phyloP scores from a whole-genome alignment of 768 basidiomycete species.

The Phlegmacium glaucopus region DNA sequence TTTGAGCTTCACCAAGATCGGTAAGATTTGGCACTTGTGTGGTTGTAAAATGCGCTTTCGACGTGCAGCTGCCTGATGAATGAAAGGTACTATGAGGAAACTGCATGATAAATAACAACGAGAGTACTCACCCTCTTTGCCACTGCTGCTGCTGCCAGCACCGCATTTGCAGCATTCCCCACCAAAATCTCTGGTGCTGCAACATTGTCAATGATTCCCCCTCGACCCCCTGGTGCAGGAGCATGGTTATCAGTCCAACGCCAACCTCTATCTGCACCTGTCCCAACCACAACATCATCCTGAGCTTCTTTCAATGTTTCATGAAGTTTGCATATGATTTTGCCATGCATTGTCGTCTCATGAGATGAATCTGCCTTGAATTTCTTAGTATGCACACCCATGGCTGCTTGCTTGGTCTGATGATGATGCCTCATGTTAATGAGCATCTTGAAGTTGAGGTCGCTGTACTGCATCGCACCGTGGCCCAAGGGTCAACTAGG shows the following conservation, averaged over 20 bases:
- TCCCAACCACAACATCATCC: constrained; percentile 5
- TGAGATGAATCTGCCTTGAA: background rate
- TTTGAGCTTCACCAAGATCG: constrained; percentile 1
- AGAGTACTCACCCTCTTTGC: constrained; percentile 10
- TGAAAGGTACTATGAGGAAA: background rate
- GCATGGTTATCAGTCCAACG: constrained; percentile 6
- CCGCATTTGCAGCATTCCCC: constrained; percentile 17
- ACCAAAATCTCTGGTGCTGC: background rate
- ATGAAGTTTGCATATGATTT: constrained; percentile 8
- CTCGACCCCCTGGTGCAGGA: constrained; percentile 8
- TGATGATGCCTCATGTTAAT: constrained; percentile 8
- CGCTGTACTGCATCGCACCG: background rate
- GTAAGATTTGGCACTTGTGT: background rate
- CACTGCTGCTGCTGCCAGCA: background rate
- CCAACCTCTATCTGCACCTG: constrained; percentile 2
- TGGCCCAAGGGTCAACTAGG: background rate
- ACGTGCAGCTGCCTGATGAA: constrained; percentile 3
- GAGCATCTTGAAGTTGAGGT: constrained; percentile 5
- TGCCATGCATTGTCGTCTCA: background rate
- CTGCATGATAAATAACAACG: background rate
- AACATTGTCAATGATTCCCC: constrained; percentile 3
- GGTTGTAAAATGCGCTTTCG: constrained; percentile 4
- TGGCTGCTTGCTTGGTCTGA: constrained; percentile 17
- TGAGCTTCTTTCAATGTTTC: constrained; percentile 7
- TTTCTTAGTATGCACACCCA: constrained; percentile 7